Evolutionary conservation across 768 basidiomycete genomes (phyloP).

Genomic region (Porpolomopsis calyptriformis): DNA sequence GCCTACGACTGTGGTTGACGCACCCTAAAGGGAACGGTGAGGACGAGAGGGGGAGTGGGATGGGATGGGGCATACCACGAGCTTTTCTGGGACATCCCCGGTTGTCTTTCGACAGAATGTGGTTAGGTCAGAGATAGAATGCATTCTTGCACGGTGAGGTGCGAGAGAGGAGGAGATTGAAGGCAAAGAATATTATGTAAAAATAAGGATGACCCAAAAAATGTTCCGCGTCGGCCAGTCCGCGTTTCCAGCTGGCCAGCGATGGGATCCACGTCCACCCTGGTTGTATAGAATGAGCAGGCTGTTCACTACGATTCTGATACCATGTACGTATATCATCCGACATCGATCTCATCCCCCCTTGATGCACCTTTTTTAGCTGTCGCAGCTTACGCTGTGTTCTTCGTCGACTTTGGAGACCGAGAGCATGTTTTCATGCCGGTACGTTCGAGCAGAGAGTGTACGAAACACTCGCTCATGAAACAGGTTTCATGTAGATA

Average conservation of each 20-base stretch:
- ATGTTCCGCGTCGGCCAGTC: no score
- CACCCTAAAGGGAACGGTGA: conserved; percentile 42
- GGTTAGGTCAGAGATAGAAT: conserved; percentile 84
- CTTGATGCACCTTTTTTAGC: conserved; percentile 21
- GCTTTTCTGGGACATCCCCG: conserved; percentile 80
- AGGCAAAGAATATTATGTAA: neutral
- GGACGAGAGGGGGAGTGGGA: neutral
- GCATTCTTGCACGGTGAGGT: conserved; percentile 39
- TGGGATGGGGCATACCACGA: conserved; percentile 53
- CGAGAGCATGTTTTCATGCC: conserved; percentile 61
- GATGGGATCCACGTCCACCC: conserved; percentile 44
- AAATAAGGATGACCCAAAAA: no score
- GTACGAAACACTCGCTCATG: conserved; percentile 1
- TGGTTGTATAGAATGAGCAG: conserved; percentile 49
- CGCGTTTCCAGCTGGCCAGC: no score
- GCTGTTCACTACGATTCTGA: conserved; percentile 41
- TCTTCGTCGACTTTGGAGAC: conserved; percentile 61
- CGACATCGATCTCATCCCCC: neutral
- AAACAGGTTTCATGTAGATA: conserved; percentile 25
- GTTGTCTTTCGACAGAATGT: conserved; percentile 75
- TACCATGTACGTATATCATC: conserved; percentile 36
- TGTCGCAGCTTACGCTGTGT: conserved; percentile 44
- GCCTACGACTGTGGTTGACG: conserved; percentile 83
- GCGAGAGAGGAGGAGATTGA: neutral
- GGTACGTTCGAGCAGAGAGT: conserved; percentile 28